A percentile compares a stretch with the other conserved stretches of the same genome.
Conservation (phyloP, 345 rosid species). For the Jatropha curcas region DNA sequence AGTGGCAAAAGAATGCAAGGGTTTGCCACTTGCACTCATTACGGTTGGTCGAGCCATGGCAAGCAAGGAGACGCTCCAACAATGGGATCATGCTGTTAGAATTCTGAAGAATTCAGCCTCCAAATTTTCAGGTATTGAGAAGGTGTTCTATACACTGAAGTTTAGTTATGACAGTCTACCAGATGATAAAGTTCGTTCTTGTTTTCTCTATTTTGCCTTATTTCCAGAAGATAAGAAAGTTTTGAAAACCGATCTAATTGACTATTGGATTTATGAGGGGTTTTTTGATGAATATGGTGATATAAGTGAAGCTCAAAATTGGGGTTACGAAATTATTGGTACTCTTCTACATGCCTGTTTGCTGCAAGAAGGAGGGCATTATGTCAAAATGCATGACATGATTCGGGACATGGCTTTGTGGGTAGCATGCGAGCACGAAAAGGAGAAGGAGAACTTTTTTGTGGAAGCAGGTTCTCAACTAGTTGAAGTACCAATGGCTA, state of each 20-base stretch:
- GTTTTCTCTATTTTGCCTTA: slow-evolving; percentile 13
- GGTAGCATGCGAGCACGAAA: neutral
- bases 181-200: neutral
- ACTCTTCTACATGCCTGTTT: neutral
- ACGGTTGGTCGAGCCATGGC: slow-evolving; percentile 41
- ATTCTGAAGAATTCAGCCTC: neutral
- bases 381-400: neutral
- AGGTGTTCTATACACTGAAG: neutral
- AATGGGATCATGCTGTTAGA: slow-evolving; percentile 36
- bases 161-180: neutral
- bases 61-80: slow-evolving; percentile 31
- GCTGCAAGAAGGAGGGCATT: neutral
- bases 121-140: neutral
- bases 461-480: neutral
- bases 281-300: neutral
- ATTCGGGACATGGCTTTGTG: neutral
- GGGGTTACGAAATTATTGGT: neutral
- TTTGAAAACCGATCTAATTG: neutral
- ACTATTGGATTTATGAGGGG: slow-evolving; percentile 24
- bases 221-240: slow-evolving; percentile 18
- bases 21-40: slow-evolving; percentile 40
- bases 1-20: slow-evolving; percentile 33
- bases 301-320: neutral
- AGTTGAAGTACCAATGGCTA: neutral
- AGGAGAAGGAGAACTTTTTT: neutral